Percentiles rank a stretch among this genome's conserved stretches.
Conservation (phyloP, 371 early-diverging fungal genomes). For the Lichtheimia corymbifera region DNA sequence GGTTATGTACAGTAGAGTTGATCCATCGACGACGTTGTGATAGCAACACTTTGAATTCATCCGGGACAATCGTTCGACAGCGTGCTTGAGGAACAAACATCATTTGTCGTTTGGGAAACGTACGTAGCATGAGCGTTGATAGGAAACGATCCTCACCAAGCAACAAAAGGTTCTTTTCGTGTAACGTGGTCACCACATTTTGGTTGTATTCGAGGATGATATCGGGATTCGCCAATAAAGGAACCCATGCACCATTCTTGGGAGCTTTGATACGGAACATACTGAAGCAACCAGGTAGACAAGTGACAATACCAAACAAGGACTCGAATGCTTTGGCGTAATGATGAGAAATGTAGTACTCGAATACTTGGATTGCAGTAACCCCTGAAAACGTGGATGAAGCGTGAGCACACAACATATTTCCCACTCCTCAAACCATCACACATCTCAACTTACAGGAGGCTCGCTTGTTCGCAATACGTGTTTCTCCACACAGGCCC, state of each 20-base stretch:
- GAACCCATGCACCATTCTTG: conserved; percentile 79
- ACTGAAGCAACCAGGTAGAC: conserved; percentile 96
- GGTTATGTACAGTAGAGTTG: conserved; percentile 89
- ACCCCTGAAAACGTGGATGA: conserved; percentile 40
- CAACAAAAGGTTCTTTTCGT: conserved; percentile 92
- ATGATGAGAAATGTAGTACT: conserved; percentile 97
- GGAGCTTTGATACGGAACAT: conserved; percentile 86
- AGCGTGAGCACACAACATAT: conserved; percentile 20
- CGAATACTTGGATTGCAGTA: conserved; percentile 76
- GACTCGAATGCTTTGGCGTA: conserved; percentile 94
- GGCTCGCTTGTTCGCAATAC: conserved; percentile 78
- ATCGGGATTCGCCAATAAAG: conserved; percentile 87
- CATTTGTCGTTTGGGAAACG: conserved; percentile 90
- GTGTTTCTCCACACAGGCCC: conserved; percentile 88
- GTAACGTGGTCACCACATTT: conserved; percentile 90
- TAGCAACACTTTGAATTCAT: conserved; percentile 74
- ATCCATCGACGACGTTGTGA: conserved; percentile 94
- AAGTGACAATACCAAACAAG: conserved; percentile 97
- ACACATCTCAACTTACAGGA: conserved; percentile 73
- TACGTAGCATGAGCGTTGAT: conserved; percentile 92
- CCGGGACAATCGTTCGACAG: conserved; percentile 85
- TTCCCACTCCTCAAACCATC: not conserved
- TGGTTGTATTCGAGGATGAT: conserved; percentile 90
- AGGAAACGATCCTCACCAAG: conserved; percentile 97
- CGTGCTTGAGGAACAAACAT: conserved; percentile 92